Evolutionary conservation across 2,329 filamentous ascomycete species (phyloP), one percentile per base, ranked within the genome.

Genomic region (Penicillium verrucosum): DNA sequence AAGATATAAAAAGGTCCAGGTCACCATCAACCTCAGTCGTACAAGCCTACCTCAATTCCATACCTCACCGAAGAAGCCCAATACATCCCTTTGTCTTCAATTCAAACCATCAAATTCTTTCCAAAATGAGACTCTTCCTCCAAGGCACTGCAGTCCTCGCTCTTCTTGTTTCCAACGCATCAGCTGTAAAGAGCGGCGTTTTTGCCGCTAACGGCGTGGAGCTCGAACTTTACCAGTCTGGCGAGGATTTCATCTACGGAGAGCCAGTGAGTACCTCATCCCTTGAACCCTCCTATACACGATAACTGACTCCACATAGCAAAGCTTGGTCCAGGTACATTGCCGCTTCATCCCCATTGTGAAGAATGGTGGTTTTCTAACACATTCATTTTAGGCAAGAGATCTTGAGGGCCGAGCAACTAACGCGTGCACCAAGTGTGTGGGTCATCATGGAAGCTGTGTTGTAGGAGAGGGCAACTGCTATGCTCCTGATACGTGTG

Each of bases 381-480:
- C 30, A 32, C 4, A 0, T 30, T 25, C 3, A 3, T 16, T 38
- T 4, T 47, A 47, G 51, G 42, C 23, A 3, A 16, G 42, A 25
- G 30, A 21, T 14, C 51, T 53, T 45, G 51, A 40, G 18, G 51
- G 41, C n/a, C 51, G 42, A 37, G 34, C 16, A 18, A 45, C 50
- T 5, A 52, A 45, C 16, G 42, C 42, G 5, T 53, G 42, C 42
- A 53, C 51, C 14, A 53, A 30, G 2, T 53, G 51, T 32, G 51
- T 53, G 9, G 51, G 51, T 2, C 51, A 53, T 21, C 51, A 53
- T 38, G 51, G 51, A 29, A 53, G 51, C n/a, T 53, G 51, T 40
- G 42, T 47, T 10, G 25, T 53, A 21, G 51, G 42, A 12, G 51
- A 53, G 10, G 51, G 51, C 0, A 53, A 53, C 12, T 53, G 51